Evolutionary conservation across 2,329 filamentous ascomycete species (phyloP).

Genomic region (Elsinoe australis): DNA sequence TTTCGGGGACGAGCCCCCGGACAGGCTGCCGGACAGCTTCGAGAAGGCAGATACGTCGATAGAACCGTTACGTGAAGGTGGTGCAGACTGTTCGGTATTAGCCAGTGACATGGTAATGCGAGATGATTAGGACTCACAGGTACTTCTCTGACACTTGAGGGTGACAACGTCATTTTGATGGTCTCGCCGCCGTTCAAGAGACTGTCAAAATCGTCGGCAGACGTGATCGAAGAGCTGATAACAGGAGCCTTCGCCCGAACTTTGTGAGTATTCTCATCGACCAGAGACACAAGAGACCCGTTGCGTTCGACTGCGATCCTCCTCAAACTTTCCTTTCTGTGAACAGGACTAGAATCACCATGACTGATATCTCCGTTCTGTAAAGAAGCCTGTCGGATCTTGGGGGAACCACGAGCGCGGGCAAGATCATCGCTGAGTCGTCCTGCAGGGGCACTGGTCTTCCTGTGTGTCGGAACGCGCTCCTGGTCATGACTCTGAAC

Average conservation of each 20-base stretch:
- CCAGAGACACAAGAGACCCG: constrained; percentile 14
- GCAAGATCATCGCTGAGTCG: constrained; percentile 9
- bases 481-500: constrained; percentile 1
- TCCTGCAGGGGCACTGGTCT: constrained; percentile 12
- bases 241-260: constrained; percentile 9
- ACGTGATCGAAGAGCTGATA: constrained; percentile 18
- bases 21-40: constrained; percentile 10
- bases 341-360: constrained; percentile 1
- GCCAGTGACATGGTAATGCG: background rate
- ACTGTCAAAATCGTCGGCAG: constrained; percentile 39
- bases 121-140: constrained; percentile 32
- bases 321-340: constrained; percentile 13
- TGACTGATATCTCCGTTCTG: background rate
- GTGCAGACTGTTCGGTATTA: constrained; percentile 10
- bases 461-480: constrained; percentile 8
- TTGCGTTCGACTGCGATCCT: constrained; percentile 16
- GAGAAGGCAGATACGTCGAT: constrained; percentile 6
- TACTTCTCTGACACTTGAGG: constrained; percentile 39
- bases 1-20: constrained; percentile 9
- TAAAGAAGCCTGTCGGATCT: constrained; percentile 10
- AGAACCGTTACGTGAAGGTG: constrained; percentile 11
- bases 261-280: constrained; percentile 15
- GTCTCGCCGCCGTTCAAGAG: constrained; percentile 42
- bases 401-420: constrained; percentile 14
- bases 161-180: constrained; percentile 45